A percentile compares a stretch with the other conserved stretches of the same genome.
These are phyloP conservation scores for Vitis riparia DNA, from an alignment of 164 flowering plant genomes.

Conservation along the genomic window DNA sequence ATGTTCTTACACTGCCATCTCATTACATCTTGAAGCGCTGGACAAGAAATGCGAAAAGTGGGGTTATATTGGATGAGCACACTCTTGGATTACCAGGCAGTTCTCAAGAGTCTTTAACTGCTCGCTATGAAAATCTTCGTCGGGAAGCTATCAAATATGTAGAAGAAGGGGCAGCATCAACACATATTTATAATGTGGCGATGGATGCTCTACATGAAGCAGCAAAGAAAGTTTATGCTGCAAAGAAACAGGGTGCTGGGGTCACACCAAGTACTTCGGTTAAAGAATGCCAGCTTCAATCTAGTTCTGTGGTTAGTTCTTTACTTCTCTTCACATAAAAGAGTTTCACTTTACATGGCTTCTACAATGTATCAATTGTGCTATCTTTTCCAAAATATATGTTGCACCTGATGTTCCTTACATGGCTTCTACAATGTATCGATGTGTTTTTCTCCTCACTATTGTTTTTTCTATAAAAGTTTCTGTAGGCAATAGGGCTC, in stretches of 20 bases:
- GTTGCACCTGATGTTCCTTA: too few species aligned
- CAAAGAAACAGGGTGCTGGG: constrained; percentile 27
- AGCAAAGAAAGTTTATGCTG: constrained; percentile 38
- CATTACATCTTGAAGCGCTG: constrained; percentile 54
- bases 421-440: neutral
- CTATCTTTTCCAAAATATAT: neutral
- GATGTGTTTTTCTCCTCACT: neutral
- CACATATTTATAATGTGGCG: constrained; percentile 45
- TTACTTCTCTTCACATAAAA: neutral
- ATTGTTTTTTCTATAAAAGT: neutral
- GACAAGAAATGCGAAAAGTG: constrained; percentile 58
- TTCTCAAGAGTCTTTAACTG: constrained; percentile 34
- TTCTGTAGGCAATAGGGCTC: neutral
- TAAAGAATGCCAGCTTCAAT: constrained; percentile 12
- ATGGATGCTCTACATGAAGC: constrained; percentile 57
- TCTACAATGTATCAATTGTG: neutral
- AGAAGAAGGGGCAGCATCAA: constrained; percentile 52
- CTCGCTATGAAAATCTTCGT: constrained; percentile 46
- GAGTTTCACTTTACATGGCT: neutral
- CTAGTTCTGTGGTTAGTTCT: constrained; percentile 17
- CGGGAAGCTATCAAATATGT: constrained; percentile 53
- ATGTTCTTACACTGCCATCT: constrained; percentile 53
- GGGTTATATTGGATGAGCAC: constrained; percentile 28
- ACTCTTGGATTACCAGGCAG: constrained; percentile 29
- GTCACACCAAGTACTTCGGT: neutral